Percentiles rank a stretch among this genome's conserved stretches.
These are phyloP conservation scores for Boletus reticuloceps DNA, from an alignment of 768 basidiomycete species.

Conservation along the genomic window DNA sequence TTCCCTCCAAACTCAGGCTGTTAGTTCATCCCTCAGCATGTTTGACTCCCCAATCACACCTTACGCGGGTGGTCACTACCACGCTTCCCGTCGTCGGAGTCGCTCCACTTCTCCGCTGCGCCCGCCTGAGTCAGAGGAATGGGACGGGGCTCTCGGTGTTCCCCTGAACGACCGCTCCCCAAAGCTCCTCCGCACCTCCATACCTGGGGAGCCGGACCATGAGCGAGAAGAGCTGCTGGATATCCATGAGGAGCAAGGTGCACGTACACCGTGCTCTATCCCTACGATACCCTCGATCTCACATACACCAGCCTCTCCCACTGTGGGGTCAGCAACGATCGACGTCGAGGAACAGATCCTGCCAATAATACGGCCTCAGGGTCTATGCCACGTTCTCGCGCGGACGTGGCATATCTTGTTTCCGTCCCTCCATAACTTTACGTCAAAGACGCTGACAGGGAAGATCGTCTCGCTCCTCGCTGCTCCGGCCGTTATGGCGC, in stretches of 20 bases:
- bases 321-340: conserved; percentile 38
- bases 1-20: conserved; percentile 69
- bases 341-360: conserved; percentile 45
- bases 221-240: conserved; percentile 6
- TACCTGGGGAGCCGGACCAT: conserved; percentile 15
- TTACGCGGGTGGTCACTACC: conserved; percentile 75
- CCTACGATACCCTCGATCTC: conserved; percentile 53
- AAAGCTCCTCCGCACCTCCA: conserved; percentile 29
- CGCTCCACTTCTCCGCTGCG: conserved; percentile 30
- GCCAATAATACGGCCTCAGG: conserved; percentile 40
- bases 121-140: conserved; percentile 40
- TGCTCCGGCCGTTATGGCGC: conserved; percentile 77
- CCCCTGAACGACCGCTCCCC: conserved; percentile 53
- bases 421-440: conserved; percentile 78
- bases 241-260: conserved; percentile 10
- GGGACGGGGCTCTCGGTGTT: conserved; percentile 49
- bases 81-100: conserved; percentile 34
- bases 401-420: conserved; percentile 66
- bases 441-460: conserved; percentile 64
- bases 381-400: conserved; percentile 33
- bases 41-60: conserved; percentile 72
- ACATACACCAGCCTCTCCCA: conserved; percentile 49
- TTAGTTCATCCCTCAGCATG: conserved; percentile 51
- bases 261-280: conserved; percentile 19
- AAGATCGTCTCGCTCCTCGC: conserved; percentile 77